Evolutionary conservation across 495 filamentous ascomycete genomes (phyloP), one percentile per base, ranked within the genome.

Genomic region (Penicillium parvum): DNA sequence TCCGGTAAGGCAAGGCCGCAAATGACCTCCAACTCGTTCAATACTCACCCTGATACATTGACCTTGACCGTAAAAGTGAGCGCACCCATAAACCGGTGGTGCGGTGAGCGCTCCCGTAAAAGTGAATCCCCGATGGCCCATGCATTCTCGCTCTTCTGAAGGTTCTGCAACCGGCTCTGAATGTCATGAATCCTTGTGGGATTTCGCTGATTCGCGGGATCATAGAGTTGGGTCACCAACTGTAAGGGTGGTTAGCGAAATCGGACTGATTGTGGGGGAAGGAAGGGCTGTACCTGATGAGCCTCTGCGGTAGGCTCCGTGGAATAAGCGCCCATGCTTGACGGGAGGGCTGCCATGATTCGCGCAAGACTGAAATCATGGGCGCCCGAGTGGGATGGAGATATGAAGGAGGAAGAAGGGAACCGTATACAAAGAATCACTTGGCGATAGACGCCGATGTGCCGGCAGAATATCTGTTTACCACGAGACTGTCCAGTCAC

Each of bases 41-140:
- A 18, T 6, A 30, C 55, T 14, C 45, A 58, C 52, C 57, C 44
- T 19, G 57, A 58, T 32, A 61, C 57, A 34, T 96, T 96, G 36
- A 96, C 72, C 66, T 96, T 96, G 34, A 96, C 83, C 11, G 84
- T 92, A 53, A 95, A 88, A 0, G 90, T 96, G 46, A 95, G 73
- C 21, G 91, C 92, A n/a, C 86, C 92, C 60, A 90, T 96, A 69
- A 96, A 98, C 28, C 85, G 81, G 53, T 90, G 79, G 37, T 89
- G 54, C 7, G 45, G 79, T 20, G 83, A 75, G 51, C 82, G 78
- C 2, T 75, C 66, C 46, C 66, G 57, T 14, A 95, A 66, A 9
- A 97, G 73, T 12, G 74, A 75, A 54, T 90, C 78, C 7, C 88
- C 90, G 11, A 97, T 72, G 41, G 85, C 75, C 91, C 90, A 97